Percentiles rank a stretch among this genome's conserved stretches.
Conservation (phyloP, 805 yeast species). For the Yarrowia bubula region DNA sequence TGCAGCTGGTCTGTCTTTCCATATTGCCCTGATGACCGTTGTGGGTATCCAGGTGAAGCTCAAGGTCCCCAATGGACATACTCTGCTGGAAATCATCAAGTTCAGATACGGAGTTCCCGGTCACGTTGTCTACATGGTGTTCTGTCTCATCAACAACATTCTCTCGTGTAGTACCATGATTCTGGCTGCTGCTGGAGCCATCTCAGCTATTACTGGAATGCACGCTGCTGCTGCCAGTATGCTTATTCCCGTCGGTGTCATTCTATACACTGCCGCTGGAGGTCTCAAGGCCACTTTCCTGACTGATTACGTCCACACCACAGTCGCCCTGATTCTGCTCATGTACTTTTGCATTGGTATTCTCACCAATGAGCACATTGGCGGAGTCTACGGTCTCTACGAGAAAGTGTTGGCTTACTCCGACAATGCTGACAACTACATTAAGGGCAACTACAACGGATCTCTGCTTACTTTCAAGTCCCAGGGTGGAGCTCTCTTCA, state of each 20-base stretch:
- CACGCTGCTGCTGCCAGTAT: slow-evolving; percentile 49
- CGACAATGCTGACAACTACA: slow-evolving; percentile 30
- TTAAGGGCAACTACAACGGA: slow-evolving; percentile 29
- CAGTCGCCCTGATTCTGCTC: slow-evolving; percentile 36
- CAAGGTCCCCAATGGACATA: slow-evolving; percentile 77
- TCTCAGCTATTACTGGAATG: slow-evolving; percentile 47
- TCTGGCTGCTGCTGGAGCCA: slow-evolving; percentile 48
- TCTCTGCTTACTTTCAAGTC: slow-evolving; percentile 50
- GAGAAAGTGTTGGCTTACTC: slow-evolving; percentile 48
- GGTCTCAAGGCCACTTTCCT: slow-evolving; percentile 54
- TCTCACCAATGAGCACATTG: slow-evolving; percentile 43
- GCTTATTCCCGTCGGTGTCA: slow-evolving; percentile 50
- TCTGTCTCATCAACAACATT: slow-evolving; percentile 30
- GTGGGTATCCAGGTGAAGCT: slow-evolving; percentile 76
- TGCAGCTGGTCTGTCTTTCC: slow-evolving; percentile 78
- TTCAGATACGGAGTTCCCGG: slow-evolving; percentile 64
- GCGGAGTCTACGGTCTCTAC: slow-evolving; percentile 47
- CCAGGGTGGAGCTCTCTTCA: slow-evolving; percentile 28
- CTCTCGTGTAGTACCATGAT: slow-evolving; percentile 42
- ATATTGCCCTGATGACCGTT: slow-evolving; percentile 69
- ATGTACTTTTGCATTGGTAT: slow-evolving; percentile 39
- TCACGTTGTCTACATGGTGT: slow-evolving; percentile 42
- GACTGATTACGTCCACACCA: slow-evolving; percentile 54
- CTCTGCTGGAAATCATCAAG: slow-evolving; percentile 70
- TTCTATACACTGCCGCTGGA: slow-evolving; percentile 51